Evolutionary conservation across 768 basidiomycete species (phyloP).

Genomic region (Fistulinella prunicolor): DNA sequence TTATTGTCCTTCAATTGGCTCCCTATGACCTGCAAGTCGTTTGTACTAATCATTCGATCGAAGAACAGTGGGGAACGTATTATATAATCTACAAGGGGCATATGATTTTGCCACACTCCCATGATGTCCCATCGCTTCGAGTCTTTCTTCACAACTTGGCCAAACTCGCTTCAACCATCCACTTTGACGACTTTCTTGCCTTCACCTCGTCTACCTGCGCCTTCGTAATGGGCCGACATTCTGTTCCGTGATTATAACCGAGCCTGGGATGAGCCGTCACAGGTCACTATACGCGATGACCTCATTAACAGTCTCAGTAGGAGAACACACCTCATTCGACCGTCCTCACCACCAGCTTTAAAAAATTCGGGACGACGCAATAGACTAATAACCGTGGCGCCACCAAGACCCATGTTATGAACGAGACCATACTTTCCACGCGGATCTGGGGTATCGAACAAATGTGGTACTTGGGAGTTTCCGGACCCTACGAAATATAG

Average conservation of each 20-base stretch:
- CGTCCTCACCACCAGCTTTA: conserved; percentile 57
- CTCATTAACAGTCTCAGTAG: too few species aligned
- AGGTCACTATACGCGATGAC: neutral
- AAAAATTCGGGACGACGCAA: conserved; percentile 76
- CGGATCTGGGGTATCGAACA: conserved; percentile 58
- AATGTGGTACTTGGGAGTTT: conserved; percentile 69
- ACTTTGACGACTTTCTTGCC: conserved; percentile 53
- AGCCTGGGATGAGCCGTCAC: conserved; percentile 43
- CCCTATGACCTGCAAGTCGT: too few species aligned
- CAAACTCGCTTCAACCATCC: conserved; percentile 24
- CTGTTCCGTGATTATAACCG: conserved; percentile 76
- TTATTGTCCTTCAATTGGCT: too few species aligned
- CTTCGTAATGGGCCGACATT: conserved; percentile 56
- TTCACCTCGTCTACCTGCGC: conserved; percentile 72
- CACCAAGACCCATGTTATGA: conserved; percentile 79
- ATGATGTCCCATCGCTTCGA: too few species aligned
- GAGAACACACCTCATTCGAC: conserved; percentile 49
- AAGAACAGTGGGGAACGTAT: too few species aligned
- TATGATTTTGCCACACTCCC: too few species aligned
- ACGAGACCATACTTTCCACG: conserved; percentile 76
- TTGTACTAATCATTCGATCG: too few species aligned
- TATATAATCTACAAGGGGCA: too few species aligned
- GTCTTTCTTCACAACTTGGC: conserved; percentile 40
- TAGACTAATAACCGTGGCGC: conserved; percentile 72
- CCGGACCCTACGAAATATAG: conserved; percentile 54